Conservation (phyloP, 176 grass and related monocot species). For the Sorghum bicolor region Sorghum_bicolor_NCBIv3 NC_012870.2:5986001-5986500, state of each 20-base stretch:
- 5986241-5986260: too few species aligned
- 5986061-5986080: background rate
- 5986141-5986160: background rate
- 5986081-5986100: constrained; percentile 3
- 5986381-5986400: constrained; percentile 20
- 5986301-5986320: background rate
- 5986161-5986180: background rate
- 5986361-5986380: background rate
- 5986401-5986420: constrained; percentile 21
- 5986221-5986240: too few species aligned
- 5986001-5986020: constrained; percentile 24
- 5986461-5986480: constrained; percentile 37
- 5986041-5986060: background rate
- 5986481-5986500: background rate
- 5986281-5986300: background rate
- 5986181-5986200: constrained; percentile 2
- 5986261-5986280: background rate
- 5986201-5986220: background rate
- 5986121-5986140: background rate
- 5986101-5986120: background rate
- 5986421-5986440: constrained; percentile 24
- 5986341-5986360: constrained; percentile 35
- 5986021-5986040: background rate
- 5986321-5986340: background rate
- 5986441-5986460: constrained; percentile 22